Evolutionary conservation across 2,329 filamentous ascomycete genomes (phyloP), one percentile per base, ranked within the genome.

Genomic region (Parascedosporium putredinis): DNA sequence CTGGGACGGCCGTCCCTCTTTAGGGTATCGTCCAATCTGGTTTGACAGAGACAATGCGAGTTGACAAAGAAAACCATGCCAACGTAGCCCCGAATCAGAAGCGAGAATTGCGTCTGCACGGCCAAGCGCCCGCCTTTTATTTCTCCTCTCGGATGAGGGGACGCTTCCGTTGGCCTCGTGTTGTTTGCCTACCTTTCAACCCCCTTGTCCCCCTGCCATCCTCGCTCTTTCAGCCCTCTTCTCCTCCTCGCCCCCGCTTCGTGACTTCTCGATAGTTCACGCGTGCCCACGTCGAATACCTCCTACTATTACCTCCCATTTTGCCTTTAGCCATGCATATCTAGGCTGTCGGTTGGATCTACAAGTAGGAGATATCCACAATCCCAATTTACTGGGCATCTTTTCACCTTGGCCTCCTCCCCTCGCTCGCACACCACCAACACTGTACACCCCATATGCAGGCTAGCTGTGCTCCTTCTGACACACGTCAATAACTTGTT

Each of bases 1-100:
- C 23, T 49, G 46, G 46, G 20, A 25, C 46, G 22, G 18, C 34
- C 34, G 23, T 27, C 16, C 20, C 22, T 29, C 14, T 23, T 22
- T 46, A 12, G 34, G 4, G 24, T 20, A 8, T 42, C 14, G 22
- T 24, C 25, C n/a, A 7, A 44, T 44, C 20, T 22, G 16, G 22
- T 4, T 27, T 24, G 5, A 24, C 42, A 44, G 23, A 31, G 25
- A 24, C n/a, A 7, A 44, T 44, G 42, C 42, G 16, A 18, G 20
- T 27, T 24, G 5, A 24, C 42, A 44, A 16, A 31, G 34, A n/a
- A 31, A 42, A 49, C 46, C 46, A 40, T 42, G 27, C 33, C 20
- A 36, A 18, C 14, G 5, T 24, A 10, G n/a, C 12, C 23, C 33
- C 27, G 45, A 36, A 47, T 44, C 42, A 44, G 22, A 44, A 16